Percentiles rank a stretch among this genome's conserved stretches.
Evolutionary conservation across 768 basidiomycete species (phyloP).

Genomic region (Lactifluus volemus): DNA sequence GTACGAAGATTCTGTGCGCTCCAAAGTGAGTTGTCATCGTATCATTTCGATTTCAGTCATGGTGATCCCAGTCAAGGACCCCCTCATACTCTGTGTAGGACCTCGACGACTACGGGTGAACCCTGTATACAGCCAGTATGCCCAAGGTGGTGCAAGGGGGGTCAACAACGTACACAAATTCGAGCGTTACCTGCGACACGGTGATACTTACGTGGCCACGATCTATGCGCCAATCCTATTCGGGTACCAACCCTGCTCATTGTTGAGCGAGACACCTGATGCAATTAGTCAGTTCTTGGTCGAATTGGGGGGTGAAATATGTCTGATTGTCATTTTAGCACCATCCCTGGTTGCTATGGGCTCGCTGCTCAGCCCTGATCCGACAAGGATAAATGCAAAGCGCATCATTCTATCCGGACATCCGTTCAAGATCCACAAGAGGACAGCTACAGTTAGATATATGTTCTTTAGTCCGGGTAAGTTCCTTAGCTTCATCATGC

Average conservation of each 20-base stretch:
- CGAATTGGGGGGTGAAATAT: background rate
- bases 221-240: conserved; percentile 85
- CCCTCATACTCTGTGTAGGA: conserved; percentile 81
- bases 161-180: conserved; percentile 97
- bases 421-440: conserved; percentile 95
- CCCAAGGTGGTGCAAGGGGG: conserved; percentile 82
- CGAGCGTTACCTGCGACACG: conserved; percentile 82
- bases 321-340: conserved; percentile 32
- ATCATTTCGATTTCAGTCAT: background rate
- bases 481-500: conserved; percentile 16
- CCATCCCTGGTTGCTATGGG: conserved; percentile 87
- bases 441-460: conserved; percentile 94
- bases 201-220: conserved; percentile 74
- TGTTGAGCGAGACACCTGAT: conserved; percentile 64
- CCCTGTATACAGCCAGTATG: conserved; percentile 89
- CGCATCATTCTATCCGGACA: conserved; percentile 93
- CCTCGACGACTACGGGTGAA: conserved; percentile 77
- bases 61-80: conserved; percentile 47
- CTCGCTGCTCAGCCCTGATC: conserved; percentile 79
- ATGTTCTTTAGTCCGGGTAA: conserved; percentile 93
- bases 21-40: conserved; percentile 51
- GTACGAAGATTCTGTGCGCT: conserved; percentile 77
- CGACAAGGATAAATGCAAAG: conserved; percentile 86
- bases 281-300: conserved; percentile 43
- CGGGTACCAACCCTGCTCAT: conserved; percentile 72